phyloP scores from a whole-genome alignment of 2,329 filamentous ascomycete genomes.

The Sphaerulina populicola region DNA sequence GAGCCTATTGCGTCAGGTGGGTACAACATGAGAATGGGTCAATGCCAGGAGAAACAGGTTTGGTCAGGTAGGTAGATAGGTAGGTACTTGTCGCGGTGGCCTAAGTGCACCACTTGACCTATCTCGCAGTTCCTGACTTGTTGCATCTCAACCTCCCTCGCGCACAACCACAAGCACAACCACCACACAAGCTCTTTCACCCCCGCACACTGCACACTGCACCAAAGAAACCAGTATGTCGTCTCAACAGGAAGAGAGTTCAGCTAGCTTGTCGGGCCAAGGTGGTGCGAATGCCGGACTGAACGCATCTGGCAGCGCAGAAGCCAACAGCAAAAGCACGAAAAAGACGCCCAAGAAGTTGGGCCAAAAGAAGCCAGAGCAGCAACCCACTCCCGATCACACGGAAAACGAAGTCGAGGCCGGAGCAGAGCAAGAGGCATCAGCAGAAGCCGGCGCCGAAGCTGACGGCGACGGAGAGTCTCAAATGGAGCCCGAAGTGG shows the following conservation, averaged over 20 bases:
- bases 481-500: slow-evolving; percentile 39
- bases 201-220: neutral
- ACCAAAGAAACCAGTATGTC: slow-evolving; percentile 17
- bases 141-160: neutral
- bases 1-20: slow-evolving; percentile 22
- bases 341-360: slow-evolving; percentile 46
- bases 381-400: slow-evolving; percentile 41
- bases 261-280: slow-evolving; percentile 21
- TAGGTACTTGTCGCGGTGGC: slow-evolving; percentile 4
- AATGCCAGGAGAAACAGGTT: slow-evolving; percentile 22
- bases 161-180: neutral
- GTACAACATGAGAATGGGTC: slow-evolving; percentile 14
- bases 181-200: neutral
- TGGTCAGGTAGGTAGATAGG: no score
- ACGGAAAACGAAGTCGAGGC: slow-evolving; percentile 40
- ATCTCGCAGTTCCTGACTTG: slow-evolving; percentile 5
- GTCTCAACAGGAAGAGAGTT: slow-evolving; percentile 21
- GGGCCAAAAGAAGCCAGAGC: slow-evolving; percentile 39
- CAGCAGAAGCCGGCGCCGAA: slow-evolving; percentile 36
- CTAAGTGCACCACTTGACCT: slow-evolving; percentile 8
- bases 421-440: slow-evolving; percentile 27
- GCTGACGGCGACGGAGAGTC: slow-evolving; percentile 32
- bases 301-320: slow-evolving; percentile 26
- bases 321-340: slow-evolving; percentile 33
- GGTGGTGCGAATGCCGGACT: slow-evolving; percentile 25